Percentiles rank a stretch among this genome's conserved stretches.
phyloP scores from a whole-genome alignment of 345 rosid species.

The Fremontodendron californicum region DNA sequence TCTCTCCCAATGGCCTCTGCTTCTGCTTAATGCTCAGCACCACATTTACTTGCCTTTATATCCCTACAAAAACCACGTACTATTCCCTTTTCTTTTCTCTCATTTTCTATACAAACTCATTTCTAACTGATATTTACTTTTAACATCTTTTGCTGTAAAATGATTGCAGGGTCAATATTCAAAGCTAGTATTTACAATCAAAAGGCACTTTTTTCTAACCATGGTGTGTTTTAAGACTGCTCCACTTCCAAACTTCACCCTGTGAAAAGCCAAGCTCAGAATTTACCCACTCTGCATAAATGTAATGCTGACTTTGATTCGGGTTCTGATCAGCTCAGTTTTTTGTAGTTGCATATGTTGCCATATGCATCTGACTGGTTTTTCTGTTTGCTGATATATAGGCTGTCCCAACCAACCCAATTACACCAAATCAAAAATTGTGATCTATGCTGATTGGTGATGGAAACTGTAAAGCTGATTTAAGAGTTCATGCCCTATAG shows the following conservation, averaged over 20 bases:
- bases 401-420: constrained; percentile 33
- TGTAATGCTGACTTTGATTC: neutral
- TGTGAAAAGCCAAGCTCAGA: constrained; percentile 23
- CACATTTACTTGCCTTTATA: neutral
- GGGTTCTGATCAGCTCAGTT: neutral
- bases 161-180: constrained; percentile 3
- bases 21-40: constrained; percentile 13
- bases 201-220: constrained; percentile 15
- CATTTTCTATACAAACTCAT: neutral
- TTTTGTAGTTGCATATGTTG: neutral
- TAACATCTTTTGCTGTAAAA: too few relatives aligned
- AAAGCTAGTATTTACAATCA: neutral
- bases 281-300: neutral
- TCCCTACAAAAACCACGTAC: constrained; percentile 18
- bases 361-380: neutral
- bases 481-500: too few relatives aligned
- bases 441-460: constrained; percentile 43
- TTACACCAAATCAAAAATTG: constrained; percentile 37
- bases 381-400: constrained; percentile 5
- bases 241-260: neutral
- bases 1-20: constrained; percentile 20
- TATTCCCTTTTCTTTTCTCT: neutral
- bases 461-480: constrained; percentile 42
- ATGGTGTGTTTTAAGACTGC: neutral
- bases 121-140: neutral